Base-by-base conservation (phyloP, 225 moss, liverwort and hornwort genomes). In the Physcomitrium patens region DNA sequence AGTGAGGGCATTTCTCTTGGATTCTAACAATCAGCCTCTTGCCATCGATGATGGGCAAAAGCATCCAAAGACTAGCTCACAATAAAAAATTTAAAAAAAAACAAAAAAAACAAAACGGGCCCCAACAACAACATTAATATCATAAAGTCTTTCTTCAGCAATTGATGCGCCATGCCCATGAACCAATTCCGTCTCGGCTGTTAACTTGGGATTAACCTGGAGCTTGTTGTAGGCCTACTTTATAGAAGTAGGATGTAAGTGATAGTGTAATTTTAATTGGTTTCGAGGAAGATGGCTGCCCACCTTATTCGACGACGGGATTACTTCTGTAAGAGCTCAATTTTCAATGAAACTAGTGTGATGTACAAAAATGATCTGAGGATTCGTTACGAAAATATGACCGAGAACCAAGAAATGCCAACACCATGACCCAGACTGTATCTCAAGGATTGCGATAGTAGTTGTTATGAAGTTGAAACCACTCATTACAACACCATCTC, bases 121-220 rank as follows among this genome's bases (percentile, higher is more conserved):
- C 76, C 76, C 15, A 67, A 63, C 50, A 83, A 72, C 63, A 83
- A 56, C 68, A 79, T 58, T 20, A 79, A 22, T 72, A 62, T 83
- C 72, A 79, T 79, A 8, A 1, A 13, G 58, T 79, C 83, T 63
- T 79, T 83, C 79, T 76, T 68, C 8, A 83, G 72, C 44, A 83
- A 51, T 62, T 67, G 63, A 51, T 67, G 51, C 56, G 76, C 79
- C 83, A 83, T 79, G 15, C 28, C 51, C 24, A 67, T 20, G 54
- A 41, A 61, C 55, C 48, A 22, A 67, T 66, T 19, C 17, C 41
- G 68, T 7, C 43, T 20, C 55, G n/a, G 31, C 45, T 65, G 60
- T 60, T 46, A 53, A 27, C 5, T 43, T 3, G 18, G 42, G 57
- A 62, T 24, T 56, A 26, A 42, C 51, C 43, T 1, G 41, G 61